phyloP scores from a whole-genome alignment of 176 grass and related monocot species.

The Aegilops sharonensis region DNA sequence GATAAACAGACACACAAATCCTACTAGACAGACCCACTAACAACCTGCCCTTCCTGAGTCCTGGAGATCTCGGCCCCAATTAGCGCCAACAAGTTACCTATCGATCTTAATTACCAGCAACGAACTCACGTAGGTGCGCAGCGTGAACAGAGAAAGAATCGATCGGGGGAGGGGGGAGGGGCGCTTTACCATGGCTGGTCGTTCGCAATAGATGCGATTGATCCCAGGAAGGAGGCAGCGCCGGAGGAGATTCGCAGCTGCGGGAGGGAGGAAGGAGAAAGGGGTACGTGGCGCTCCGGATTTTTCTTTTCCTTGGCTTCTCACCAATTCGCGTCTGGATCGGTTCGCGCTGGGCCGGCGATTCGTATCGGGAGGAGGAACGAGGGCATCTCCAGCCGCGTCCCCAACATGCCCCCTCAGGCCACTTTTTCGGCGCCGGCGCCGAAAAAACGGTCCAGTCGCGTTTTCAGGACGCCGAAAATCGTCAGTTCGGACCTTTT shows the following conservation, averaged over 20 bases:
- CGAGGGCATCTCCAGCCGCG: too few species aligned
- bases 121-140: not conserved
- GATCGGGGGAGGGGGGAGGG: not conserved
- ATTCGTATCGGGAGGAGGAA: too few species aligned
- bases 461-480: too few species aligned
- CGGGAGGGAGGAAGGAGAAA: not conserved
- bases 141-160: not conserved
- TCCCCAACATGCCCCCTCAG: too few species aligned
- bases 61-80: not conserved
- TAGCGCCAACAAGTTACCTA: not conserved
- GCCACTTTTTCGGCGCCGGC: too few species aligned
- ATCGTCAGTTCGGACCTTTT: too few species aligned
- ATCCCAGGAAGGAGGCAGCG: not conserved
- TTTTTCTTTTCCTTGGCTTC: not conserved
- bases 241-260: not conserved
- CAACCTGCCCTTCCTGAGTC: not conserved
- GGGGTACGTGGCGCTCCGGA: not conserved
- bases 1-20: not conserved
- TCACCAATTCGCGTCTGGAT: too few species aligned
- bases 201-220: not conserved
- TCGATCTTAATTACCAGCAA: slow-evolving; percentile 1
- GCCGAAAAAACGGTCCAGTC: too few species aligned
- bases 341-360: too few species aligned
- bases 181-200: slow-evolving; percentile 32
- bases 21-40: not conserved